Conservation (phyloP, 768 basidiomycete species). For the Astraeus odoratus region DNA sequence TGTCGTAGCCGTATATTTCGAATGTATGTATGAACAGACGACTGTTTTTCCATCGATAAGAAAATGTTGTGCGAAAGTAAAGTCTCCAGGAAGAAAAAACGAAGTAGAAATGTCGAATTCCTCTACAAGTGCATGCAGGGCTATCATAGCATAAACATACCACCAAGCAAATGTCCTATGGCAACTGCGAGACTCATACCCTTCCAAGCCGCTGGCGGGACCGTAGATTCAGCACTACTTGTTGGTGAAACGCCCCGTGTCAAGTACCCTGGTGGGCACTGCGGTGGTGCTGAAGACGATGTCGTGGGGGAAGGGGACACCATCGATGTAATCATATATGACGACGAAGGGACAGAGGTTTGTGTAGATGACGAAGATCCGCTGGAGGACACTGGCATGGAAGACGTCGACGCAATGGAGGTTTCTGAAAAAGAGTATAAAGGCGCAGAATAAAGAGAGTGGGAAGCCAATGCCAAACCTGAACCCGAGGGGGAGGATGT, state of each 20-base stretch:
- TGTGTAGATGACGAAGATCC: not conserved
- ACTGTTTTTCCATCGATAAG: too few species aligned
- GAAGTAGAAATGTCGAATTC: too few species aligned
- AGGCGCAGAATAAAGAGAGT: not conserved
- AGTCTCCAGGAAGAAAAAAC: too few species aligned
- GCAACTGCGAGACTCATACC: too few species aligned
- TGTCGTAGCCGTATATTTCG: too few species aligned
- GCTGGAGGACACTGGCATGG: not conserved
- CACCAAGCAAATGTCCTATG: too few species aligned
- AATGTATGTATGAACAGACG: too few species aligned
- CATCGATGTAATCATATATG: not conserved
- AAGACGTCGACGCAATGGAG: conserved; percentile 1
- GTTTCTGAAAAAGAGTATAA: not conserved
- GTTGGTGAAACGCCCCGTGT: not conserved
- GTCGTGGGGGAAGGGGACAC: not conserved
- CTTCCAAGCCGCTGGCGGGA: too few species aligned
- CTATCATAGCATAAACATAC: too few species aligned
- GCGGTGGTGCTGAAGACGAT: not conserved
- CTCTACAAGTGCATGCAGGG: too few species aligned
- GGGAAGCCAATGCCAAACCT: not conserved
- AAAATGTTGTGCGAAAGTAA: too few species aligned
- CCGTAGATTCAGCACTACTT: too few species aligned
- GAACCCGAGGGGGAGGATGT: conserved; percentile 6
- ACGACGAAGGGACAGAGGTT: not conserved
- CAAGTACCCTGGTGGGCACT: conserved; percentile 1